Percentiles rank a stretch among this genome's conserved stretches.
phyloP scores from a whole-genome alignment of 164 flowering plant genomes.

The Liriodendron chinense region DNA sequence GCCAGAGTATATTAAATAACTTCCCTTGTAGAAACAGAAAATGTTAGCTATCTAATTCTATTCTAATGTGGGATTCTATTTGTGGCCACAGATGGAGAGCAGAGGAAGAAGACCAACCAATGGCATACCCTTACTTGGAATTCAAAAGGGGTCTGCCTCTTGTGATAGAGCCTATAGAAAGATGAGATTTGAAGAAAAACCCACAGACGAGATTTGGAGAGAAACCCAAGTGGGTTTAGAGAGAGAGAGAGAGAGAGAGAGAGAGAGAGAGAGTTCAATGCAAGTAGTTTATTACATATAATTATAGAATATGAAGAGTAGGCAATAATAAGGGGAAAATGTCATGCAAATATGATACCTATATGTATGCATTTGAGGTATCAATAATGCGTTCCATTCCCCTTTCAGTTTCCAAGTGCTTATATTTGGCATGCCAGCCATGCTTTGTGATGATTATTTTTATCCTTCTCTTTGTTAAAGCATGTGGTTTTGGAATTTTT shows the following conservation, averaged over 20 bases:
- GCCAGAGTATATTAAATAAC: too few species aligned
- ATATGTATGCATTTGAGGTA: background rate
- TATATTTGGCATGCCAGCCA: too few species aligned
- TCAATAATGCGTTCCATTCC: background rate
- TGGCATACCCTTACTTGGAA: slow-evolving; percentile 69
- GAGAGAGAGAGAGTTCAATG: background rate
- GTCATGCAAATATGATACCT: background rate
- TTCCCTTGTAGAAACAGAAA: too few species aligned
- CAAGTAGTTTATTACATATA: background rate
- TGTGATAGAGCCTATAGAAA: slow-evolving; percentile 38
- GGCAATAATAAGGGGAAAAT: background rate
- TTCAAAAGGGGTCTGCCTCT: slow-evolving; percentile 51
- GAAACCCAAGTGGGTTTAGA: background rate
- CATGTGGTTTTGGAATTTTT: too few species aligned
- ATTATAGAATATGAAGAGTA: background rate
- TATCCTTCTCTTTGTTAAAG: too few species aligned
- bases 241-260: background rate
- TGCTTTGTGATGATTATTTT: too few species aligned
- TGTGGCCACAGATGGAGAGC: slow-evolving; percentile 56
- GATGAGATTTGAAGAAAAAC: background rate
- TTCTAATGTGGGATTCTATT: background rate
- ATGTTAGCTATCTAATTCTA: background rate
- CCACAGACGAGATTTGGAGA: background rate
- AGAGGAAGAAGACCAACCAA: slow-evolving; percentile 52
- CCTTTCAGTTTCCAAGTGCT: too few species aligned